Base-by-base conservation (phyloP, 495 filamentous ascomycete genomes). In the Astrothelium macrocarpum region DNA sequence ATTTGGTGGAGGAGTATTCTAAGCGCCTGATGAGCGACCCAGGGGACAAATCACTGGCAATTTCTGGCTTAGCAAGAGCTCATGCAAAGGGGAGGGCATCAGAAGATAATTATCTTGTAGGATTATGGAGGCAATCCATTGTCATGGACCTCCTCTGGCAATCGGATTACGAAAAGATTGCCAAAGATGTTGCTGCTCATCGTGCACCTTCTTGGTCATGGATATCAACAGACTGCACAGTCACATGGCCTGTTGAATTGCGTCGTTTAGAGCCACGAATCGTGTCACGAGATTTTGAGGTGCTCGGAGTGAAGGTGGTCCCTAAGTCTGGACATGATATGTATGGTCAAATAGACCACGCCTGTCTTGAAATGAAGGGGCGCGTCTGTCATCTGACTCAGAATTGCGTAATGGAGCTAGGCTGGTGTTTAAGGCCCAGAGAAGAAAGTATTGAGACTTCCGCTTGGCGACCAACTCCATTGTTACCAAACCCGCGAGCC, bases 281-380 rank as follows among this genome's bases (percentile, higher is more conserved):
- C 3, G 18, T 11, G n/a, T 49, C 43, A 9, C 43, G 9, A 11
- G 18, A 49, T 20, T 49, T 49, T 20, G 43, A 49, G 43, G 3
- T 49, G 9, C 43, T 49, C 3, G 43, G 43, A 11, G 43, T 18
- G 9, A 11, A 20, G 43, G 18, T 20, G 18, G 43, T 49, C 3
- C 43, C 43, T 18, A 20, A 20, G 43, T 3, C n/a, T 49, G 43
- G 18, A 20, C 43, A 49, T 11, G 43, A 49, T 18, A 49, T 11
- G n/a, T 49, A 49, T 20, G 43, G 43, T 49, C 43, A 49, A 20
- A 49, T 49, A 49, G 43, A 49, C n/a, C 43, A 49, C n/a, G 43
- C 43, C 18, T 49, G 43, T 49, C 43, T 49, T 49, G 18, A 49
- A 20, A 18, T 49, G 43, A 49, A 18, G n/a, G 43, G 43, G 3